Conservation (phyloP, 441 rosid genomes). For the Populus tomentosa region DNA sequence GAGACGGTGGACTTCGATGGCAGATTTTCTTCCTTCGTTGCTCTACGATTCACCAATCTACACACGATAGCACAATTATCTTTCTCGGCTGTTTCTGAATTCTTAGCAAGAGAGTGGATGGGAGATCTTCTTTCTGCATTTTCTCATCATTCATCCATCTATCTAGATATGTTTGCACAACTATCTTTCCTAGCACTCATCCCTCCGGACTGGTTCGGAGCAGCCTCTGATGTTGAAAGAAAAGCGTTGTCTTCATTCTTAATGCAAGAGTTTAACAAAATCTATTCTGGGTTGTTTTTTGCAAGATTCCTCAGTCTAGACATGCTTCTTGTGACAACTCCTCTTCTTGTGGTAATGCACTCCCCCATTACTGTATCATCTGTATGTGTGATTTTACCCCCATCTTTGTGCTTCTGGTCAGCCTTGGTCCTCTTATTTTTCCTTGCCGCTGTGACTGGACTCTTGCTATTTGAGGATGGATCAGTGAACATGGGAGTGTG, state of each 20-base stretch:
- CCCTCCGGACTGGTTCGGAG: background rate
- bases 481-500: conserved; percentile 1
- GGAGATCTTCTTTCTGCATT: too few species aligned
- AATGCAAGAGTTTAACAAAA: background rate
- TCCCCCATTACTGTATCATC: background rate
- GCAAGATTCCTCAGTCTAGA: background rate
- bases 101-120: too few species aligned
- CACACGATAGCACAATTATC: too few species aligned
- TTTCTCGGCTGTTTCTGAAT: too few species aligned
- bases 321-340: conserved; percentile 35
- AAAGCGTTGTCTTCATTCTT: too few species aligned
- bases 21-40: too few species aligned
- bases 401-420: conserved; percentile 2
- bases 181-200: background rate
- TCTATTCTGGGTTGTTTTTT: background rate
- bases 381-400: background rate
- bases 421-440: conserved; percentile 9
- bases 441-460: background rate
- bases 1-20: too few species aligned
- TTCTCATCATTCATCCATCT: too few species aligned
- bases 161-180: background rate
- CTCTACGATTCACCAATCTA: too few species aligned
- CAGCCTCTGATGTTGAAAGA: background rate
- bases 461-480: conserved; percentile 4
- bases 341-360: conserved; percentile 7